Evolutionary conservation across 176 grass and related monocot genomes (phyloP).

Genomic region (Aegilops sharonensis): DNA sequence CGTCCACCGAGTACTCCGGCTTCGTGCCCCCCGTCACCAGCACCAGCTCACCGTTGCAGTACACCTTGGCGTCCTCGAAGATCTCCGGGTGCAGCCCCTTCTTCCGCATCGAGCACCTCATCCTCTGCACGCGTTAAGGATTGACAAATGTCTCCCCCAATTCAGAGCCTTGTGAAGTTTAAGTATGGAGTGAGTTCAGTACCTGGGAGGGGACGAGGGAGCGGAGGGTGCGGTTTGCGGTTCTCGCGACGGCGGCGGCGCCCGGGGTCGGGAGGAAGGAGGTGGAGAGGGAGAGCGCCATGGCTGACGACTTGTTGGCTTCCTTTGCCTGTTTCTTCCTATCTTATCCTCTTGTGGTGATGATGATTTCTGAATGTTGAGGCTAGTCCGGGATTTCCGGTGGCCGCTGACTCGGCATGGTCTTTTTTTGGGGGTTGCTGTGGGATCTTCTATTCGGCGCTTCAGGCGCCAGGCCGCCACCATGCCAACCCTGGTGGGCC

Average conservation of each 20-base stretch:
- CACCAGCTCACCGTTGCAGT: conserved; percentile 93
- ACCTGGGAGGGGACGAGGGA: conserved; percentile 47
- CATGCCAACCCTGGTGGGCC: no score
- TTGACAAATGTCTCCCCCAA: neutral
- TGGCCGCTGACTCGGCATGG: neutral
- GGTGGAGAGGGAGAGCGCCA: conserved; percentile 75
- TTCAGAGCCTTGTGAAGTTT: neutral
- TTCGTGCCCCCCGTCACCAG: conserved; percentile 89
- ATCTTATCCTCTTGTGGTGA: conserved; percentile 17
- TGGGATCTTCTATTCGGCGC: no score
- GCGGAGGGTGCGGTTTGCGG: conserved; percentile 28
- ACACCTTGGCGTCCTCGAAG: conserved; percentile 88
- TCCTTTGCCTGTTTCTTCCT: neutral
- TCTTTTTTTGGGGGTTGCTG: no score
- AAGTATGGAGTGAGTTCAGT: neutral
- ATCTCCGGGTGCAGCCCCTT: conserved; percentile 91
- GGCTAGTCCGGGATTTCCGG: neutral
- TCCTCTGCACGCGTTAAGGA: conserved; percentile 24
- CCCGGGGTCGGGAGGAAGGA: conserved; percentile 51
- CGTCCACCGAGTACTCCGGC: conserved; percentile 82
- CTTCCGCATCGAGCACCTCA: conserved; percentile 80
- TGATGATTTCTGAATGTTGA: neutral
- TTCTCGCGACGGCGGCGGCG: conserved; percentile 17
- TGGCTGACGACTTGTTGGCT: conserved; percentile 19
- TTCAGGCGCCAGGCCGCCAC: no score